Evolutionary conservation across 768 basidiomycete species (phyloP).

Genomic region (Leccinum uliginosum): DNA sequence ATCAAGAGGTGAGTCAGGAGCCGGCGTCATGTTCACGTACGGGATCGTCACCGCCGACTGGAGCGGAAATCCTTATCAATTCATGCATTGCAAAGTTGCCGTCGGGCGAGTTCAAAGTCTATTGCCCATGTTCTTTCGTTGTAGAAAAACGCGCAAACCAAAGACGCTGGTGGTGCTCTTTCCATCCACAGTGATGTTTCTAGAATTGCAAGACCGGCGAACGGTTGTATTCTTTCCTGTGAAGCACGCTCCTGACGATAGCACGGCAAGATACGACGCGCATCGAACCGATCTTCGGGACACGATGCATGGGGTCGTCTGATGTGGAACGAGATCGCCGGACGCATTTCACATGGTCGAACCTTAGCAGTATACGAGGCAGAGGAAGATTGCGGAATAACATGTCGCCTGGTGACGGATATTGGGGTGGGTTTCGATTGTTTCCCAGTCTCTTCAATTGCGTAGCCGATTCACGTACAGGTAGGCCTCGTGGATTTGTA

Average conservation of each 20-base stretch:
- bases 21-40: background rate
- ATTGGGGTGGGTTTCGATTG: background rate
- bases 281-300: background rate
- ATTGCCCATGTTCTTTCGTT: background rate
- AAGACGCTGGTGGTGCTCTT: background rate
- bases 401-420: background rate
- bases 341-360: constrained; percentile 3
- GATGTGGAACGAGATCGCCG: background rate
- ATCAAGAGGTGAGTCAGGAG: background rate
- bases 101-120: background rate
- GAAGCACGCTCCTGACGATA: background rate
- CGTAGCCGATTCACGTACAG: background rate
- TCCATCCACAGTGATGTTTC: background rate
- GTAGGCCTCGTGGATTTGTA: background rate
- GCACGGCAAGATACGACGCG: background rate
- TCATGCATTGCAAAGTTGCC: background rate
- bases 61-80: background rate
- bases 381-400: background rate
- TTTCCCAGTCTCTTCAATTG: background rate
- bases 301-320: background rate
- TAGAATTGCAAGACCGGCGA: background rate
- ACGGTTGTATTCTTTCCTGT: background rate
- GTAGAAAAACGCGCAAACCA: background rate
- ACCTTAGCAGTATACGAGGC: background rate
- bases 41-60: background rate